Conservation (phyloP, 345 rosid species). For the Gossypium arboreum region DNA sequence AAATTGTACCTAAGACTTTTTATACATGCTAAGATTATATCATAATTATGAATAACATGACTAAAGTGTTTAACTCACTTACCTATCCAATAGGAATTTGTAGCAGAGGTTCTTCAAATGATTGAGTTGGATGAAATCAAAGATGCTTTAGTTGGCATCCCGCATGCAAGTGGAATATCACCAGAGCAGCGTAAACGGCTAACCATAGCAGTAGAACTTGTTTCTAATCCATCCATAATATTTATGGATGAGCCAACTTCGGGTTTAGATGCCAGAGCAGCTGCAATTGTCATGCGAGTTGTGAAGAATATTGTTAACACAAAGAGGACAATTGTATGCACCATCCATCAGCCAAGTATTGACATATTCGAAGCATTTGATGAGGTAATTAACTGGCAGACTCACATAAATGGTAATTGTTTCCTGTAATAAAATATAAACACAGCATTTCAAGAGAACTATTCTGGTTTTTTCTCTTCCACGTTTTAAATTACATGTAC, state of each 20-base stretch:
- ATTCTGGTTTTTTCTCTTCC: neutral
- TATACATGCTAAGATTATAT: neutral
- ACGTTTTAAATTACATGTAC: neutral
- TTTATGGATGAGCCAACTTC: constrained; percentile 69
- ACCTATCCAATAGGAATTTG: constrained; percentile 35
- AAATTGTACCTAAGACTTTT: neutral
- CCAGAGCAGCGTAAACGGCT: constrained; percentile 53
- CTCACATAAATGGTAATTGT: neutral
- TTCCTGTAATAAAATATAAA: neutral
- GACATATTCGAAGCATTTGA: constrained; percentile 57
- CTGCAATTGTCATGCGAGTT: constrained; percentile 58
- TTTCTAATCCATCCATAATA: constrained; percentile 52
- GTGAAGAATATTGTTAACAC: constrained; percentile 48
- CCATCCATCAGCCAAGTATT: constrained; percentile 62
- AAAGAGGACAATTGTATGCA: constrained; percentile 48
- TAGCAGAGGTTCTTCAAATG: constrained; percentile 43
- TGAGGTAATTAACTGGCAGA: constrained; percentile 30
- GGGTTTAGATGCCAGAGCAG: constrained; percentile 66
- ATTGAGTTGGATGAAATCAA: constrained; percentile 51
- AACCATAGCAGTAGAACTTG: constrained; percentile 58
- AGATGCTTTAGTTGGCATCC: constrained; percentile 47
- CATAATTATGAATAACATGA: neutral
- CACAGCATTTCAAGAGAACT: neutral
- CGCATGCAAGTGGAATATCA: constrained; percentile 45
- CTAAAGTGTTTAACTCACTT: neutral